A percentile compares a stretch with the other conserved stretches of the same genome.
Conservation (phyloP, 306 rosid genomes). For the Leucaena leucocephala region DNA sequence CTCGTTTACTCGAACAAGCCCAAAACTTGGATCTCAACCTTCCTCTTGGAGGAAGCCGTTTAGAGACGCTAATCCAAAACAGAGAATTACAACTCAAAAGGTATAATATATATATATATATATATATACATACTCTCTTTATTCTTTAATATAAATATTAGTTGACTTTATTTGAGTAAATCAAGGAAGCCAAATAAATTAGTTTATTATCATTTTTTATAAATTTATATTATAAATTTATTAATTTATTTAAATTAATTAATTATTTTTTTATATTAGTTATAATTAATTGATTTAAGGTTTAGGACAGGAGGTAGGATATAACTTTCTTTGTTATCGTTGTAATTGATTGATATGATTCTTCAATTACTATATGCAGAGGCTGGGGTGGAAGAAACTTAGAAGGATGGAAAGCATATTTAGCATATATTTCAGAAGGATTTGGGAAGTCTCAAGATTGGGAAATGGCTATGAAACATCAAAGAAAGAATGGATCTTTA, state of each 20-base stretch:
- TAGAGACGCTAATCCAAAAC: neutral
- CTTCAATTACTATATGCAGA: neutral
- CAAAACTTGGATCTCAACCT: neutral
- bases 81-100: neutral
- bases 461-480: neutral
- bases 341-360: too few relatives aligned
- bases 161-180: too few relatives aligned
- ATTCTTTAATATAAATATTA: too few relatives aligned
- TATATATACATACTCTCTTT: too few relatives aligned
- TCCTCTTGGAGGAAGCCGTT: neutral
- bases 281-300: too few relatives aligned
- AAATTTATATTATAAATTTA: too few relatives aligned
- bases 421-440: neutral
- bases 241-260: too few relatives aligned
- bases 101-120: neutral
- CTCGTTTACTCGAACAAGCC: neutral
- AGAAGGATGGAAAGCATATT: constrained; percentile 1
- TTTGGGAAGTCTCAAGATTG: neutral
- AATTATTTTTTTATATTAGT: too few relatives aligned
- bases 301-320: too few relatives aligned
- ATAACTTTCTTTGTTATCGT: too few relatives aligned
- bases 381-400: neutral
- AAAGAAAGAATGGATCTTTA: neutral
- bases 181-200: too few relatives aligned
- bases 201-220: too few relatives aligned